phyloP scores from a whole-genome alignment of 148 eudicot species.

The Pouteria glomerata region DNA sequence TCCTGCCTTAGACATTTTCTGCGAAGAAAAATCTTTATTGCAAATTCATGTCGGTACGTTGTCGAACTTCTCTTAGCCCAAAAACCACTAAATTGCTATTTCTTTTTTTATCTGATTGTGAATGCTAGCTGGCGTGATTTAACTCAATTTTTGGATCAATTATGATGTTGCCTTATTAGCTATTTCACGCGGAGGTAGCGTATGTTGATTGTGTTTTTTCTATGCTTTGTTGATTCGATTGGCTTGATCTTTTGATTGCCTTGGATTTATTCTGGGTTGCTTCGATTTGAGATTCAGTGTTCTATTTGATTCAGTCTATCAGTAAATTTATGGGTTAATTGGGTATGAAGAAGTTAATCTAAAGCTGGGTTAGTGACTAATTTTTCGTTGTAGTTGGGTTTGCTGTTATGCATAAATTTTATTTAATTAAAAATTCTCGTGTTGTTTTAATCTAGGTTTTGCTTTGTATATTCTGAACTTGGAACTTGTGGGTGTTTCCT shows the following conservation, averaged over 20 bases:
- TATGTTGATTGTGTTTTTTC: background rate
- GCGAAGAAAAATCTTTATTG: background rate
- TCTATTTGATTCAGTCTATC: background rate
- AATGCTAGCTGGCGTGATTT: background rate
- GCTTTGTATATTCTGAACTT: background rate
- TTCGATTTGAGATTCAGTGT: background rate
- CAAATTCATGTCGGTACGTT: slow-evolving; percentile 31
- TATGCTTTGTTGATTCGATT: background rate
- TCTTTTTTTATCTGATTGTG: background rate
- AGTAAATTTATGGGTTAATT: too few species aligned
- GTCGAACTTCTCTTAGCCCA: background rate
- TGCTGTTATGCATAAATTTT: background rate
- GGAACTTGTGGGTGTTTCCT: background rate
- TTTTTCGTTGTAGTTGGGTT: background rate
- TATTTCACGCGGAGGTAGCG: background rate
- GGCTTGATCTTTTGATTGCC: background rate
- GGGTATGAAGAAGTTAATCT: too few species aligned
- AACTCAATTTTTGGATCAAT: background rate
- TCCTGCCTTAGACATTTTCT: background rate
- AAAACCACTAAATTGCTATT: background rate
- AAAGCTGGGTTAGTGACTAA: background rate
- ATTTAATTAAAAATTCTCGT: background rate
- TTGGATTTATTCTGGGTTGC: background rate
- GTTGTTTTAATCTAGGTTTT: background rate
- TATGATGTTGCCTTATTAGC: background rate